Evolutionary conservation across 148 eudicot genomes (phyloP).

Genomic region (Tetragonia tetragonoides): DNA sequence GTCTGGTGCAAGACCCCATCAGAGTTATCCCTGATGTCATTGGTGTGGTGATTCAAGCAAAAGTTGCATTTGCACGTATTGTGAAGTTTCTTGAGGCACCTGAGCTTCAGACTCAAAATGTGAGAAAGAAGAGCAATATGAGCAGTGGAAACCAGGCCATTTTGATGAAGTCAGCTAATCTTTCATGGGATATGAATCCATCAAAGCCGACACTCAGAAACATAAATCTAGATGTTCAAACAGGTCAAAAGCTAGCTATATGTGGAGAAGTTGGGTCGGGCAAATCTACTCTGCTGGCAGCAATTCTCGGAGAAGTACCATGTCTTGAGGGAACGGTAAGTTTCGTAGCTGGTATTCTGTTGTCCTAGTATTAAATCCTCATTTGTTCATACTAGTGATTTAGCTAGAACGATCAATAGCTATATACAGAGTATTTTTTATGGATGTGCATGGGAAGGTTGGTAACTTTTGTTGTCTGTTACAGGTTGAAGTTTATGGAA

Average conservation of each 20-base stretch:
- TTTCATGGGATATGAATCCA: conserved; percentile 69
- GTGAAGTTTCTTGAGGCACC: conserved; percentile 74
- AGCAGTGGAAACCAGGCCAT: conserved; percentile 23
- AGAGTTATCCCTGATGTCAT: conserved; percentile 84
- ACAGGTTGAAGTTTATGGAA: conserved; percentile 71
- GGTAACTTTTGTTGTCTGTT: conserved; percentile 5
- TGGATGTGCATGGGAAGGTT: neutral
- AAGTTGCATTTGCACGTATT: conserved; percentile 74
- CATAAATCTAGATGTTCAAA: conserved; percentile 54
- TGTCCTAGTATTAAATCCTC: neutral
- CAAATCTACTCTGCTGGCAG: conserved; percentile 78
- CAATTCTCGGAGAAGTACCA: conserved; percentile 89
- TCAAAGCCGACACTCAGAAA: conserved; percentile 52
- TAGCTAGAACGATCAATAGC: neutral
- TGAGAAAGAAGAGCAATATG: conserved; percentile 31
- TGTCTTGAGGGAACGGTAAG: conserved; percentile 67
- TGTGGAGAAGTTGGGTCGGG: conserved; percentile 98
- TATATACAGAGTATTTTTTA: neutral
- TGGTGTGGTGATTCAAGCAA: conserved; percentile 79
- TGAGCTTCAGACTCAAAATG: conserved; percentile 61
- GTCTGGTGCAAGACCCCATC: conserved; percentile 86
- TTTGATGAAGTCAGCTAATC: conserved; percentile 51
- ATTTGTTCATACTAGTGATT: neutral
- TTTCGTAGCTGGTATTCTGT: neutral
- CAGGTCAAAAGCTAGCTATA: conserved; percentile 70